phyloP scores from a whole-genome alignment of 1,139 yeast genomes.

The Geotrichum australiense region DNA sequence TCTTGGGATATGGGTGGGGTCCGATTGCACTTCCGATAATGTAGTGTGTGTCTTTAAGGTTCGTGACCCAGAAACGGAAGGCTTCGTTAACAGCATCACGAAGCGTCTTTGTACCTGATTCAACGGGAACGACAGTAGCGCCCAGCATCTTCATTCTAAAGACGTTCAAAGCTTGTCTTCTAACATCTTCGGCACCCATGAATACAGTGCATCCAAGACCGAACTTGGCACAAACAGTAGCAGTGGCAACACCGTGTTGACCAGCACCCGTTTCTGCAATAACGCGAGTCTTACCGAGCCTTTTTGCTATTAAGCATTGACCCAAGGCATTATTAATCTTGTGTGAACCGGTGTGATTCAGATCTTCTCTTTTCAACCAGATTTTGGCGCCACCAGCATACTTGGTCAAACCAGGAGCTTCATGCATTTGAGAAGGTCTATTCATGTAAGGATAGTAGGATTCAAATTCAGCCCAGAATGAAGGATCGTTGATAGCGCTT shows the following conservation, averaged over 20 bases:
- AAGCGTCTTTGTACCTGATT: slow-evolving; percentile 89
- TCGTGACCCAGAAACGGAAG: slow-evolving; percentile 89
- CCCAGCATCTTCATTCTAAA: slow-evolving; percentile 96
- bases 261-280: slow-evolving; percentile 99
- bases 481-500: slow-evolving; percentile 77
- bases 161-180: slow-evolving; percentile 96
- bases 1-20: slow-evolving; percentile 97
- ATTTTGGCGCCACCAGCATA: slow-evolving; percentile 94
- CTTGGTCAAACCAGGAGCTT: slow-evolving; percentile 83
- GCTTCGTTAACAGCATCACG: slow-evolving; percentile 99
- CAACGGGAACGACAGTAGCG: slow-evolving; percentile 88
- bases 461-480: slow-evolving; percentile 88
- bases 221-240: slow-evolving; percentile 97
- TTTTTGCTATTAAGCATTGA: slow-evolving; percentile 83
- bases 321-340: slow-evolving; percentile 95
- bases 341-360: slow-evolving; percentile 97
- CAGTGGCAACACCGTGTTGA: slow-evolving; percentile 99
- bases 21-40: slow-evolving; percentile 98
- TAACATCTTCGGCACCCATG: slow-evolving; percentile 99
- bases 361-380: slow-evolving; percentile 97
- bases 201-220: slow-evolving; percentile 93
- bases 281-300: slow-evolving; percentile 83
- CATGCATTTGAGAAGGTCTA: slow-evolving; percentile 88
- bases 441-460: slow-evolving; percentile 85
- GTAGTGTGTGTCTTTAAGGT: slow-evolving; percentile 79